Evolutionary conservation across 1,284 basidiomycete genomes (phyloP), one percentile per base, ranked within the genome.

Genomic region (Psilocybe mexicana): DNA sequence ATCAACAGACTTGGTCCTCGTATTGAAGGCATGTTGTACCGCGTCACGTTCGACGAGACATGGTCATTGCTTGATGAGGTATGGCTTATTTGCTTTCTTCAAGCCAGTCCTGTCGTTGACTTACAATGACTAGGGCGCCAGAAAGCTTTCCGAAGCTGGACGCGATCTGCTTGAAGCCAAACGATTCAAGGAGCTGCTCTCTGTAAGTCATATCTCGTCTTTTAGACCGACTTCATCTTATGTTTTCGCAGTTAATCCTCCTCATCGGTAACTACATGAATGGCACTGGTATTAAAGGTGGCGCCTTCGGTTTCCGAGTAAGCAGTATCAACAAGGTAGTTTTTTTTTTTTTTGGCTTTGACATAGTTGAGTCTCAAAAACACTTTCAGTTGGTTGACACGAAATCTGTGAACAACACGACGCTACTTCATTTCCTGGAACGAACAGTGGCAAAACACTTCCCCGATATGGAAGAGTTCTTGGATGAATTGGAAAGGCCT

Each of bases 241-340:
- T 24, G 6, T 50, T 23, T 46, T 50, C 49, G 6, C 61, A 94
- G 91, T 80, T 98, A 47, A 96, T 99, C 63, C 84, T 99, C 10
- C 84, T 97, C 65, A 87, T 99, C 69, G 96, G 96, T 61, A 99
- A 99, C 73, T 99, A 94, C 72, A 94, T 99, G 87, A 99, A 99
- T 71, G 94, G 95, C 25, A 93, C 94, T 43, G 95, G 96, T 61
- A 86, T 95, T 67, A 98, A 98, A 71, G 96, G 96, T 61, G 96
- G 96, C 28, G 97, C 97, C 0, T 97, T 94, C 68, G 96, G 96
- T 56, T 99, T 99, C 85, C 89, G 93, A 69, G 89, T 98, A 60
- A 94, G 93, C 74, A 97, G 94, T 73, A 97, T 99, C 76, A 99
- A 99, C 79, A 96, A 95, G 82, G 92, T 89, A 65, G 36, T 23